Base-by-base conservation (phyloP, 768 basidiomycete species). In the Termitomyces sp. region DNA sequence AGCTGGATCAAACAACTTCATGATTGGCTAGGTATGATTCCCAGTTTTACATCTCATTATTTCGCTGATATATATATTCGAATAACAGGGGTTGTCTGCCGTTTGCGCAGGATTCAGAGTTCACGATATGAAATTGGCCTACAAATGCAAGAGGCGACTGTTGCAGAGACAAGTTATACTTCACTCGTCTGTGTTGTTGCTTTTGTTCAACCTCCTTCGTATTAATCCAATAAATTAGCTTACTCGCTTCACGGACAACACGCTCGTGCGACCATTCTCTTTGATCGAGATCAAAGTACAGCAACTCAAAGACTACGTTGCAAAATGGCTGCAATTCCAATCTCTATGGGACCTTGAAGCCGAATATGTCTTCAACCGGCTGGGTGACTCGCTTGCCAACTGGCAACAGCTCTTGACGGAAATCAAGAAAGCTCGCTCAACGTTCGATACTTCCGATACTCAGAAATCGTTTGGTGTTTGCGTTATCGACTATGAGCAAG, bases 241-340 rank as follows among this genome's bases (percentile, higher is more conserved):
- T 28, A 88, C 87, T 5, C 82, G 76, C 44, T 85, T 97, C 72
- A 70, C 81, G 7, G 88, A 92, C 56, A 77, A 81, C 51, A 86
- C 87, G 0, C 81, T 98, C 2, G 83, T 87, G 64, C 83, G 83
- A 31, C 93, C 96, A 0, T 94, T 99, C 70, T 72, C 81, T 0
- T 78, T 97, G 26, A 88, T 99, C 65, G 94, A 98, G 72, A 76
- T 72, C 64, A 97, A 97, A 72, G 86, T 94, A 16, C 87, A 89
- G 57, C 85, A 92, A 60, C 81, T 99, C 54, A 87, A 82, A 64
- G 87, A 88, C 47, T 99, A 99, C 72, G 94, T 98, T 51, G 91
- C 81, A 58, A 97, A 97, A 75, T 99, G 97, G 97, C 83, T 98
- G 0, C 95, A 96, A 67, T 98, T 99, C 82, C 97, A 98, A 72